Evolutionary conservation across 1,284 basidiomycete genomes (phyloP).

Genomic region (Psilocybe mexicana): DNA sequence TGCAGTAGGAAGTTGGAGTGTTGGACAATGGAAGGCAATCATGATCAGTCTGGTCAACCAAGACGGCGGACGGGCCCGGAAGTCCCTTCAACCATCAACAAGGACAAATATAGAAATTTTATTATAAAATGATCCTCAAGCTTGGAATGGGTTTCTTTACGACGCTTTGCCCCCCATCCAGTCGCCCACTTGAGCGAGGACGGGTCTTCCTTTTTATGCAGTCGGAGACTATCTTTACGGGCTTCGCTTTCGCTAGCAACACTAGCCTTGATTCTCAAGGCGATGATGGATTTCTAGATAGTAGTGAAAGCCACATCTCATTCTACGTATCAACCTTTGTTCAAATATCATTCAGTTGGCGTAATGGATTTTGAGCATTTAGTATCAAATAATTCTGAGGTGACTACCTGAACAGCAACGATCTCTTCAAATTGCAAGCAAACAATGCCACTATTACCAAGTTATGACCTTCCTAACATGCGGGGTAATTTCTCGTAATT

Average conservation of each 20-base stretch:
- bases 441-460: too few relatives aligned
- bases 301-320: slow-evolving; percentile 54
- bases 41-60: too few relatives aligned
- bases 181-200: slow-evolving; percentile 26
- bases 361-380: too few relatives aligned
- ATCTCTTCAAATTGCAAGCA: too few relatives aligned
- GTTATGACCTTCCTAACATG: too few relatives aligned
- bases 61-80: not conserved
- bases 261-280: slow-evolving; percentile 39
- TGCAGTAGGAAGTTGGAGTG: too few relatives aligned
- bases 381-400: too few relatives aligned
- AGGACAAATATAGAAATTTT: slow-evolving; percentile 3
- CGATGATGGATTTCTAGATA: slow-evolving; percentile 65
- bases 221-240: slow-evolving; percentile 28
- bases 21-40: too few relatives aligned
- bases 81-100: not conserved
- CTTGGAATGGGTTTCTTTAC: slow-evolving; percentile 4
- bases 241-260: slow-evolving; percentile 39
- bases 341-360: not conserved
- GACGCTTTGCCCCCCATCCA: slow-evolving; percentile 29
- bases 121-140: not conserved
- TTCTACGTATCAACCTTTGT: not conserved
- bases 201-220: slow-evolving; percentile 27
- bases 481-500: too few relatives aligned
- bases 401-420: too few relatives aligned